Conservation (phyloP, 345 rosid genomes). For the Cochlearia excelsa region DNA sequence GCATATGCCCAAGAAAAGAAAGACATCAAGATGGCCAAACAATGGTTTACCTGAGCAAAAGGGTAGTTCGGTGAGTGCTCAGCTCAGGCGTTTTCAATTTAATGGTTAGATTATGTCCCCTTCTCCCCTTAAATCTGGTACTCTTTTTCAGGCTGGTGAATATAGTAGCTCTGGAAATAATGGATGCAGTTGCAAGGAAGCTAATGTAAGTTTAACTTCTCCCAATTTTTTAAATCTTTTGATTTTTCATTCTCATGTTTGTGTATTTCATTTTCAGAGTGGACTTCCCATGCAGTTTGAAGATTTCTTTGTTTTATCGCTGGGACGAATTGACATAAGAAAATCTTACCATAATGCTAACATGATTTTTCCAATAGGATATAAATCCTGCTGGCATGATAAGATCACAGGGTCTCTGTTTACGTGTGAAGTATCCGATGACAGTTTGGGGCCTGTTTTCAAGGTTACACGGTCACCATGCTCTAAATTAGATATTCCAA, state of each 20-base stretch:
- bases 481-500: conserved; percentile 55
- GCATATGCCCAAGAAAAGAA: conserved; percentile 57
- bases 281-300: conserved; percentile 84
- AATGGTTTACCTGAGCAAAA: conserved; percentile 60
- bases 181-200: conserved; percentile 38
- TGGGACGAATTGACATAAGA: conserved; percentile 73
- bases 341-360: conserved; percentile 69
- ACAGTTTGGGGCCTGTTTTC: conserved; percentile 88
- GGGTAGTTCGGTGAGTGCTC: conserved; percentile 43
- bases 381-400: conserved; percentile 96
- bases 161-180: conserved; percentile 39
- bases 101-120: conserved; percentile 40
- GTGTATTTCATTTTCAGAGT: conserved; percentile 52
- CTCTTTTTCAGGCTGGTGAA: conserved; percentile 40
- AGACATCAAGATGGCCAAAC: conserved; percentile 44
- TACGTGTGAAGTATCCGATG: conserved; percentile 75
- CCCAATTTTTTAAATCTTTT: no score
- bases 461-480: conserved; percentile 80
- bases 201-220: conserved; percentile 45
- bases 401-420: conserved; percentile 89
- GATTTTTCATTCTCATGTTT: conserved; percentile 14
- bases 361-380: conserved; percentile 77
- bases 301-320: conserved; percentile 82
- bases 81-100: conserved; percentile 42
- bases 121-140: conserved; percentile 36